Evolutionary conservation across 495 filamentous ascomycete genomes (phyloP).

Genomic region (Poronia punctata): DNA sequence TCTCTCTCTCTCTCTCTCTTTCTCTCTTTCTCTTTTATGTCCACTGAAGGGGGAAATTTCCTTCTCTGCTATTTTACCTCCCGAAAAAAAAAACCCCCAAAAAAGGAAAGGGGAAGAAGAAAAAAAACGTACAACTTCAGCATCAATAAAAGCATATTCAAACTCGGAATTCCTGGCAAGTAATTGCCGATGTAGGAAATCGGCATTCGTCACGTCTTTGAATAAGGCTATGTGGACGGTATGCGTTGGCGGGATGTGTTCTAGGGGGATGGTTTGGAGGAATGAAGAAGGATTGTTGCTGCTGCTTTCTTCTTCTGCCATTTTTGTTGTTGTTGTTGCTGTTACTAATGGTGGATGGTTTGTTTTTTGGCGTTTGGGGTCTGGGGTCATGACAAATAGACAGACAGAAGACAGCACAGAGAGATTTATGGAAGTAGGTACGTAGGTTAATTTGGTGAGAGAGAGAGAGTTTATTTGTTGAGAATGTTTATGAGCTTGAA

Average conservation of each 20-base stretch:
- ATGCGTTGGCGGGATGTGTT: constrained; percentile 61
- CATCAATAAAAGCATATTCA: constrained; percentile 92
- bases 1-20: not conserved
- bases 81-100: no score
- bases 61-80: not conserved
- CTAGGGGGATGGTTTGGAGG: constrained; percentile 50
- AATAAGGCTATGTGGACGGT: constrained; percentile 68
- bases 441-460: no score
- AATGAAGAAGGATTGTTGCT: not conserved
- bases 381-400: no score
- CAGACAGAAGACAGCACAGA: no score
- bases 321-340: no score
- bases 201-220: constrained; percentile 65
- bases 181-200: constrained; percentile 72
- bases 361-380: no score
- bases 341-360: not conserved
- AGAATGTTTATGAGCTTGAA: no score
- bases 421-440: no score
- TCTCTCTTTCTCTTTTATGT: constrained; percentile 2
- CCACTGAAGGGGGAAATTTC: not conserved
- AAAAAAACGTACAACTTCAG: constrained; percentile 25
- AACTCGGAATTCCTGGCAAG: constrained; percentile 72
- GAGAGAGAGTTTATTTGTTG: no score
- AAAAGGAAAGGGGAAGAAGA: not conserved
- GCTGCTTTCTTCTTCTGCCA: not conserved